Evolutionary conservation across 2,329 filamentous ascomycete genomes (phyloP).

Genomic region (Periconia sp.): DNA sequence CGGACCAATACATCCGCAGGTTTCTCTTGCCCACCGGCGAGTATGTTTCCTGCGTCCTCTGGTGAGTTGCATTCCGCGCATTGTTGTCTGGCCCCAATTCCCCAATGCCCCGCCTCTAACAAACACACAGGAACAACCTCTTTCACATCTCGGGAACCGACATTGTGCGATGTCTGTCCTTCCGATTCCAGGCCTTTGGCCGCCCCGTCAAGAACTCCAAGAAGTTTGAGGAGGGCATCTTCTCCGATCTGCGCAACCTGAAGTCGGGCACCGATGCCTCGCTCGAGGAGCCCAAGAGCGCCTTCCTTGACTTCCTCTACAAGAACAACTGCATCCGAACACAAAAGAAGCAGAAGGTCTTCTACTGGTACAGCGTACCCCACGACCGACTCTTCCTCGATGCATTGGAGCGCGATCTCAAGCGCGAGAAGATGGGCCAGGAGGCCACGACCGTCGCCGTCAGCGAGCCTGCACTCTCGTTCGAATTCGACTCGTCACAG

Average conservation of each 20-base stretch:
- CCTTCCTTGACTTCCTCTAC: conserved; percentile 97
- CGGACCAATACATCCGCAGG: conserved; percentile 93
- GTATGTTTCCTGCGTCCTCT: conserved; percentile 98
- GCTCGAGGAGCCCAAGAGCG: conserved; percentile 97
- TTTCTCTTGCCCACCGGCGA: conserved; percentile 96
- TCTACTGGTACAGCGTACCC: conserved; percentile 99
- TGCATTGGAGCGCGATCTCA: conserved; percentile 93
- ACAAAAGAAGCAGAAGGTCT: conserved; percentile 99
- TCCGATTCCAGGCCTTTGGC: conserved; percentile 97
- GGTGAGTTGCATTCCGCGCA: conserved; percentile 57
- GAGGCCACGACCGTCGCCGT: conserved; percentile 96
- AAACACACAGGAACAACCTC: conserved; percentile 79
- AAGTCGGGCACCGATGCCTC: conserved; percentile 98
- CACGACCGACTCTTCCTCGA: conserved; percentile 98
- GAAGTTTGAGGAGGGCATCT: conserved; percentile 99
- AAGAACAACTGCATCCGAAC: conserved; percentile 99
- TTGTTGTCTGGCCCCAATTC: not conserved
- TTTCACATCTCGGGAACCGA: conserved; percentile 99
- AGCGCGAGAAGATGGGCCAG: conserved; percentile 99
- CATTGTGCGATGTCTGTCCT: conserved; percentile 96
- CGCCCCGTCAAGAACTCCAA: conserved; percentile 99
- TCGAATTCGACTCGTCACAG: conserved; percentile 99
- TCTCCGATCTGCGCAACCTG: conserved; percentile 96
- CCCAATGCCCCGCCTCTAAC: conserved; percentile 31
- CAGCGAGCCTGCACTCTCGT: conserved; percentile 94